Evolutionary conservation across 768 basidiomycete species (phyloP).

Genomic region (Termitomyces sp.): DNA sequence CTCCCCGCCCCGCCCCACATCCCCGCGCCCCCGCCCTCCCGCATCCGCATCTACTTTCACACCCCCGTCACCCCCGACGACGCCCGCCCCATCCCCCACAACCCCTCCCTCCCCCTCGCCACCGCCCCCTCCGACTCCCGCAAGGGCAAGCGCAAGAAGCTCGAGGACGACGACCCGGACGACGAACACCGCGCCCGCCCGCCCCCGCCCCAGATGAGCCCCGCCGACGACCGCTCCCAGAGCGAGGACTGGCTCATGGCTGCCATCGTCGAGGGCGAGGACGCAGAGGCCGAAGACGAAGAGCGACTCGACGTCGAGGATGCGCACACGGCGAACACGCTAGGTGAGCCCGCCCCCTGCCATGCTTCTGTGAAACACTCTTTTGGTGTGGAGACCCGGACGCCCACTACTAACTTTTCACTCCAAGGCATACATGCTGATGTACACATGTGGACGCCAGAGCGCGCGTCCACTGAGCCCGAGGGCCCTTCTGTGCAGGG

Average conservation of each 20-base stretch:
- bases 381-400: slow-evolving; percentile 47
- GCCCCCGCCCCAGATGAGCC: slow-evolving; percentile 50
- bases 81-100: slow-evolving; percentile 66
- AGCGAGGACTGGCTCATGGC: slow-evolving; percentile 92
- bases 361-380: slow-evolving; percentile 25
- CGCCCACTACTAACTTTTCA: slow-evolving; percentile 51
- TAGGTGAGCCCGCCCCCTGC: slow-evolving; percentile 44
- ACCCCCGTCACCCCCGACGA: slow-evolving; percentile 83
- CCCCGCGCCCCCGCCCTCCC: slow-evolving; percentile 58
- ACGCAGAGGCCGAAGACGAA: slow-evolving; percentile 35
- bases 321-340: too few species aligned
- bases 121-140: slow-evolving; percentile 51
- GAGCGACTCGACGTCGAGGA: slow-evolving; percentile 23
- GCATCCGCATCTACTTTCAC: slow-evolving; percentile 90
- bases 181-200: slow-evolving; percentile 72
- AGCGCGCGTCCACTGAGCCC: neutral
- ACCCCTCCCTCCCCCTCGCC: slow-evolving; percentile 36
- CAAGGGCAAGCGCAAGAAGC: slow-evolving; percentile 85
- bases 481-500: too few species aligned
- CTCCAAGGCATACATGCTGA: slow-evolving; percentile 39
- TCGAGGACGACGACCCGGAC: slow-evolving; percentile 85
- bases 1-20: neutral
- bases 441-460: neutral
- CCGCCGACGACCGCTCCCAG: slow-evolving; percentile 50
- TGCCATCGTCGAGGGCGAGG: slow-evolving; percentile 72